Evolutionary conservation across 192 early-diverging fungal genomes (phyloP), one percentile per base, ranked within the genome.

Genomic region (Coemansia sp.): DNA sequence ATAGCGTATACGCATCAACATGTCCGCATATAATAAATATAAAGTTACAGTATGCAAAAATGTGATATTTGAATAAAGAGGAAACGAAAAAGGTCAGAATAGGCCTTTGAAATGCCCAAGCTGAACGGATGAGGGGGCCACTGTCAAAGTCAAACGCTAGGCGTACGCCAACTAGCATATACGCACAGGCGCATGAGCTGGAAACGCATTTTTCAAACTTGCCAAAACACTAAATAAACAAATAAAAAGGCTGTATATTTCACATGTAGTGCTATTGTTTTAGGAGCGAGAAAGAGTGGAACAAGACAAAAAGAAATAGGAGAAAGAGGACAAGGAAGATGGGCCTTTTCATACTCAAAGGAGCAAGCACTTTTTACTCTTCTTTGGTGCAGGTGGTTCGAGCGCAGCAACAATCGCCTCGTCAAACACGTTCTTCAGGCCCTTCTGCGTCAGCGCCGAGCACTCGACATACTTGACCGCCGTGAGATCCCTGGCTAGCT

Each of bases 361-460:
- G 37, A 95, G 48, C 60, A 85, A 65, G 79, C 93, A 95, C 85
- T 90, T 91, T 73, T 84, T 84, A 63, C 86, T 87, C 75, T 87
- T 91, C 84, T 87, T 88, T 56, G 79, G 79, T 9, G 85, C 84
- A 21, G 94, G 93, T 17, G 93, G 94, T 69, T 95, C 28, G 5
- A 98, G 84, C 15, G 94, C 96, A 5, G 94, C 94, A 46, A 94
- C 87, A 68, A 97, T 98, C 20, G 96, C 96, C 65, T 96, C 94
- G 73, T 98, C 96, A 87, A 98, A 98, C 15, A 98, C 95, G 69
- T 90, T 95, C 86, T 98, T 97, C 62, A 98, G 74, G 28, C 95
- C 95, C 79, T 95, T 94, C 82, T 97, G 95, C 55, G 96, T 97
- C 64, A 98, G 84, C 40, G 96, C 94, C 21, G 95, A 97, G 75